Percentiles rank a stretch among this genome's conserved stretches.
These are phyloP conservation scores for Penicillium samsonianum DNA, from an alignment of 495 filamentous ascomycete species.

Conservation along the genomic window DNA sequence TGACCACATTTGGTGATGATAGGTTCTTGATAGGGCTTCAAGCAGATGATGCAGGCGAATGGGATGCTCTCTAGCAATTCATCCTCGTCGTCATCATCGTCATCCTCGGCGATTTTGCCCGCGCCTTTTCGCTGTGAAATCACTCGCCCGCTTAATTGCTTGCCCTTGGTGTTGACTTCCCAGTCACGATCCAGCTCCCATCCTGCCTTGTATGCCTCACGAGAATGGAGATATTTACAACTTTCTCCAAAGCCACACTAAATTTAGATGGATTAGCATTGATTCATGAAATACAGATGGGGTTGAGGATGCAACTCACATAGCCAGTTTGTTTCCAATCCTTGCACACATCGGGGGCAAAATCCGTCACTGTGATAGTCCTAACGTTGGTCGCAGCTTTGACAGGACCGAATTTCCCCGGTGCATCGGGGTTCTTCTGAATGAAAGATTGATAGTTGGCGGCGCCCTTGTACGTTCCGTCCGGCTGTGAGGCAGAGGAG, in stretches of 20 bases:
- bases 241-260: conserved; percentile 9
- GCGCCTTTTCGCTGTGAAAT: conserved; percentile 57
- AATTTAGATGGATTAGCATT: background rate
- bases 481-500: conserved; percentile 26
- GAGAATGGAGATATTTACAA: conserved; percentile 84
- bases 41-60: conserved; percentile 94
- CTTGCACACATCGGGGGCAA: conserved; percentile 92
- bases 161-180: conserved; percentile 80
- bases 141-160: conserved; percentile 62
- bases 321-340: conserved; percentile 86
- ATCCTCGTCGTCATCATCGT: conserved; percentile 66
- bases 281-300: conserved; percentile 35
- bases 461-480: conserved; percentile 77
- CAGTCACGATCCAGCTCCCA: conserved; percentile 96
- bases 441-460: conserved; percentile 74
- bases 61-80: conserved; percentile 83
- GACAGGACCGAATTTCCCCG: conserved; percentile 74
- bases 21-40: conserved; percentile 74
- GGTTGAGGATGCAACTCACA: conserved; percentile 1
- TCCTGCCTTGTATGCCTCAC: conserved; percentile 88
- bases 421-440: conserved; percentile 79
- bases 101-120: conserved; percentile 43
- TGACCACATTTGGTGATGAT: conserved; percentile 90
- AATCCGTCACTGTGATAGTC: conserved; percentile 87
- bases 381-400: conserved; percentile 90